Evolutionary conservation across 2,329 filamentous ascomycete species (phyloP), one percentile per base, ranked within the genome.

Genomic region (Botrytis fabae): DNA sequence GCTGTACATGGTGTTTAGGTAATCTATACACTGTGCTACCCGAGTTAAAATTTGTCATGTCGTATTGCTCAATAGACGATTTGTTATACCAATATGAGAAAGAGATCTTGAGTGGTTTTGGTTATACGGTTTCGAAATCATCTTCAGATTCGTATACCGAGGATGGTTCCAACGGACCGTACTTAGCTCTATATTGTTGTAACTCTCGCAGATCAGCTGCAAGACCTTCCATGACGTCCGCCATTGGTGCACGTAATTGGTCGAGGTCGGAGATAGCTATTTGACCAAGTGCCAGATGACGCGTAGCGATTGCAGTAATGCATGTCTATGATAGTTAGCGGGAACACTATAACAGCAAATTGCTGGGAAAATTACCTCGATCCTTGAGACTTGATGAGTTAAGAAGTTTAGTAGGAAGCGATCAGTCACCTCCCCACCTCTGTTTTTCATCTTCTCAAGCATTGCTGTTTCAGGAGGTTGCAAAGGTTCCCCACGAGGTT

Each of bases 351-450:
- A 35, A 20, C 22, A 46, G 16, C 22, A 12, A 8, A 10, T n/a
- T 60, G 20, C 62, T 25, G n/a, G 74, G 82, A 77, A 82, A 71
- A 75, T 74, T 85, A 97, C 94, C 90, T 99, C 96, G 81, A 99
- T 97, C 79, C 96, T 90, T 81, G 93, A 95, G 78, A 99, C 92
- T 86, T 98, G 94, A 81, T 98, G 95, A 81, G 97, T 95, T 82
- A 98, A 88, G 79, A 99, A 94, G 79, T 93, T 94, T 72, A 97
- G 84, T 82, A 98, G 85, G 82, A 97, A 95, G 70, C 89, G 87
- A 85, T 98, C 96, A 42, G 95, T 94, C 71, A 98, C 89, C 81
- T 98, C 94, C 18, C 93, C 94, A 69, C 93, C 93, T 60, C 91
- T 84, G 73, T 86, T 85, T 81, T 90, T 91, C 83, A 92, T 90